These are phyloP conservation scores for Caloboletus firmus DNA, from an alignment of 1,284 basidiomycete genomes.

Conservation along the genomic window DNA sequence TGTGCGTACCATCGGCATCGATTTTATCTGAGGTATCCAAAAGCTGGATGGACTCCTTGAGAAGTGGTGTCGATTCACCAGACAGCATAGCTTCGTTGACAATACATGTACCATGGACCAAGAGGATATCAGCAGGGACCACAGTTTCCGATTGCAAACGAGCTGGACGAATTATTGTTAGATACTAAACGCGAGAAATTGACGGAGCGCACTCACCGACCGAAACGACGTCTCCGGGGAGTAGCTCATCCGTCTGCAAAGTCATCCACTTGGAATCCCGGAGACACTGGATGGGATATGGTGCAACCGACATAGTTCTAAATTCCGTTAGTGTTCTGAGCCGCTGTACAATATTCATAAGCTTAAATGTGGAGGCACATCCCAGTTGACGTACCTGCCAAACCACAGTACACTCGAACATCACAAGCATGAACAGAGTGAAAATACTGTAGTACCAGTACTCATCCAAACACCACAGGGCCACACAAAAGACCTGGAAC, in stretches of 20 bases:
- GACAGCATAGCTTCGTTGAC: conserved; percentile 98
- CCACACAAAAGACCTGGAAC: conserved; percentile 95
- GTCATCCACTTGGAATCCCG: conserved; percentile 80
- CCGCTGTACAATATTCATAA: conserved; percentile 51
- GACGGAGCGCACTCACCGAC: conserved; percentile 48
- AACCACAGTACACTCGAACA: conserved; percentile 96
- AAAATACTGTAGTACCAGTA: conserved; percentile 98
- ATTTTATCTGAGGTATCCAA: conserved; percentile 74
- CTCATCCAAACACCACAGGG: conserved; percentile 93
- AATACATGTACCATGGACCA: conserved; percentile 87
- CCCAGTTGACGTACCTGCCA: conserved; percentile 71
- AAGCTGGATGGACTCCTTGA: conserved; percentile 90
- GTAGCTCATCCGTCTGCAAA: conserved; percentile 78
- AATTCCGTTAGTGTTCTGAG: conserved; percentile 90
- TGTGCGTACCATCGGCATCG: conserved; percentile 83
- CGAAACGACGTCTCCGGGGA: conserved; percentile 90
- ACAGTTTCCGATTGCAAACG: conserved; percentile 82
- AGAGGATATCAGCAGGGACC: conserved; percentile 87
- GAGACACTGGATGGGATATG: conserved; percentile 81
- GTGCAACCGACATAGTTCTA: conserved; percentile 90
- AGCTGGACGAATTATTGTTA: conserved; percentile 39
- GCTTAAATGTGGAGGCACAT: neutral
- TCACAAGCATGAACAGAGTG: conserved; percentile 94
- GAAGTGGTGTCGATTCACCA: conserved; percentile 91
- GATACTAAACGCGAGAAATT: neutral